Evolutionary conservation across 73 alveolate genomes (phyloP).

Genomic region (Blepharisma japonicum): DNA sequence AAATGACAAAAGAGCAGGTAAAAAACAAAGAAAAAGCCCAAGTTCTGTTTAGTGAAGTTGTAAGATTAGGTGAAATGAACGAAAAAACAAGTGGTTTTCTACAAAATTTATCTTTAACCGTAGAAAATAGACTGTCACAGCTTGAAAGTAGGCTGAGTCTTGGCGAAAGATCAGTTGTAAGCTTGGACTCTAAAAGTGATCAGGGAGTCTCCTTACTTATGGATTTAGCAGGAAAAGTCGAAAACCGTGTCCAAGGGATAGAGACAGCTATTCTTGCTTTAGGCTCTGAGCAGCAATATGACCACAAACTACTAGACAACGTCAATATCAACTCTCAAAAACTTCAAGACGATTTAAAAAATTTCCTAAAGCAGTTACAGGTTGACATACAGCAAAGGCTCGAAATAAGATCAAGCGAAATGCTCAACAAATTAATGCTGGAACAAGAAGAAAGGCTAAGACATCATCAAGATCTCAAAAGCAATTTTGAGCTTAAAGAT

Average conservation of each 20-base stretch:
- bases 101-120: constrained; percentile 30
- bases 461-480: constrained; percentile 34
- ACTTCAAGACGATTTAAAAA: constrained; percentile 47
- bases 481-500: constrained; percentile 44
- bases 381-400: constrained; percentile 42
- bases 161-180: constrained; percentile 33
- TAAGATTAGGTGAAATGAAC: constrained; percentile 54
- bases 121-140: constrained; percentile 42
- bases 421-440: constrained; percentile 48
- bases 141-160: constrained; percentile 42
- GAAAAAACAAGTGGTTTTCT: constrained; percentile 46
- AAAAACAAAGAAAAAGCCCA: constrained; percentile 52
- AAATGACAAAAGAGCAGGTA: constrained; percentile 36
- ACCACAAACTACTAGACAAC: constrained; percentile 33
- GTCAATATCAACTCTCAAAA: constrained; percentile 42
- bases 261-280: constrained; percentile 42
- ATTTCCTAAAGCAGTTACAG: constrained; percentile 36
- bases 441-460: constrained; percentile 64
- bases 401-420: constrained; percentile 53
- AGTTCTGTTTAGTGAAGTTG: constrained; percentile 64
- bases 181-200: constrained; percentile 50
- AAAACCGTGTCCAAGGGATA: constrained; percentile 42
- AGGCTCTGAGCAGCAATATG: constrained; percentile 36
- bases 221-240: constrained; percentile 51
- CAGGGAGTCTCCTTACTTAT: constrained; percentile 35